phyloP scores from a whole-genome alignment of 78 protist genomes.

The Trichosphaerium sp. region DNA sequence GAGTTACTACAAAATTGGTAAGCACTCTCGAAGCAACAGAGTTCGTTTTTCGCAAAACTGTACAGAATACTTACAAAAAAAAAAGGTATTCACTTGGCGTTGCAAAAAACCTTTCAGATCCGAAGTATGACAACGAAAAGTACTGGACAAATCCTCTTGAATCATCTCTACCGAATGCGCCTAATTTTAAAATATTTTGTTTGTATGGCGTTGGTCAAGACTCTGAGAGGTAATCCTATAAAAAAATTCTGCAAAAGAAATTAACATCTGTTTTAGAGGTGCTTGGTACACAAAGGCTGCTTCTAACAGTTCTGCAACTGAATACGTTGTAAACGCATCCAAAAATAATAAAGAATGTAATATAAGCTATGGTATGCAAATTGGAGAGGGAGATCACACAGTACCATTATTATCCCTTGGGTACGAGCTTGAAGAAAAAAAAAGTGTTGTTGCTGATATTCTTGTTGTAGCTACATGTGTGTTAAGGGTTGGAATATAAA shows the following conservation, averaged over 20 bases:
- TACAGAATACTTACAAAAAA: too few species aligned
- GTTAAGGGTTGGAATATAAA: not conserved
- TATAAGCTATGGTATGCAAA: not conserved
- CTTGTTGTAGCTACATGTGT: too few species aligned
- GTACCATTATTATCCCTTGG: conserved; percentile 17
- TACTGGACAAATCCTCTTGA: conserved; percentile 11
- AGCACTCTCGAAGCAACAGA: not conserved
- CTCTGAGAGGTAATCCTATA: not conserved
- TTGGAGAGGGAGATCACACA: conserved; percentile 11
- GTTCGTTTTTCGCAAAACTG: not conserved
- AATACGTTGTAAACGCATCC: not conserved
- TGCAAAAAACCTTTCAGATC: not conserved
- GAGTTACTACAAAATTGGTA: not conserved
- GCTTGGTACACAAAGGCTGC: not conserved
- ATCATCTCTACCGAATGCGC: conserved; percentile 3
- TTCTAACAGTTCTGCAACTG: not conserved
- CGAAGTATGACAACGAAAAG: not conserved
- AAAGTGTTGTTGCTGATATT: too few species aligned
- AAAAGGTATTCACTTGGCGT: too few species aligned
- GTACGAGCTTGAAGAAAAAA: not conserved
- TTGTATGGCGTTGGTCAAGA: conserved; percentile 12
- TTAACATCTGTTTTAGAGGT: not conserved
- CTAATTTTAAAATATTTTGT: conserved; percentile 1
- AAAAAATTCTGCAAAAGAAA: not conserved
- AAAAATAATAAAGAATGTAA: not conserved